These are phyloP conservation scores for Oehlia diaphana DNA, from an alignment of 192 early-diverging fungal species.

Conservation along the genomic window DNA sequence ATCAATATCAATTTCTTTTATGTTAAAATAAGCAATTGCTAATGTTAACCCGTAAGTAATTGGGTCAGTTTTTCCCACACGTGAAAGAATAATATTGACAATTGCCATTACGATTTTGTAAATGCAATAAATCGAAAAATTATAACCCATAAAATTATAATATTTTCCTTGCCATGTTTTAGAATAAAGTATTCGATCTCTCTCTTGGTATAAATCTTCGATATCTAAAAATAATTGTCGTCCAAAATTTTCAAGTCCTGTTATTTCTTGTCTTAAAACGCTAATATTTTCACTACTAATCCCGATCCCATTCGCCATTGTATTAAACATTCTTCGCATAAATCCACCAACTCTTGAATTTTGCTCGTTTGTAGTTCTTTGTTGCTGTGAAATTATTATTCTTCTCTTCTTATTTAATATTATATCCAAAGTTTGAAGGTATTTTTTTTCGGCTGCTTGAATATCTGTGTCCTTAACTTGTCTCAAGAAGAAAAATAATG, in stretches of 20 bases:
- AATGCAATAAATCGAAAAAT: conserved; percentile 88
- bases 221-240: conserved; percentile 76
- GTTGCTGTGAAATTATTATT: conserved; percentile 41
- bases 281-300: conserved; percentile 34
- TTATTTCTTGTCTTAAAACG: conserved; percentile 51
- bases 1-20: conserved; percentile 66
- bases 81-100: conserved; percentile 75
- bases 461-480: conserved; percentile 52
- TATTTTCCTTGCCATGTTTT: conserved; percentile 77
- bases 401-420: conserved; percentile 69
- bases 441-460: conserved; percentile 63
- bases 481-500: conserved; percentile 78
- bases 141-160: conserved; percentile 78
- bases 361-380: conserved; percentile 25
- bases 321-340: conserved; percentile 53
- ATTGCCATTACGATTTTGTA: conserved; percentile 85
- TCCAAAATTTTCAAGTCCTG: conserved; percentile 63
- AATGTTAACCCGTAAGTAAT: conserved; percentile 78
- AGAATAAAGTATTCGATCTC: conserved; percentile 54
- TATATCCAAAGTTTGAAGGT: conserved; percentile 64
- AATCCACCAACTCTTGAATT: conserved; percentile 55
- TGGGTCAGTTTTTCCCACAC: conserved; percentile 76
- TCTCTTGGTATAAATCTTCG: conserved; percentile 79
- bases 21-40: conserved; percentile 63
- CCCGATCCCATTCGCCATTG: conserved; percentile 32